phyloP scores from a whole-genome alignment of 805 yeast species.

The Candida glaebosa region DNA sequence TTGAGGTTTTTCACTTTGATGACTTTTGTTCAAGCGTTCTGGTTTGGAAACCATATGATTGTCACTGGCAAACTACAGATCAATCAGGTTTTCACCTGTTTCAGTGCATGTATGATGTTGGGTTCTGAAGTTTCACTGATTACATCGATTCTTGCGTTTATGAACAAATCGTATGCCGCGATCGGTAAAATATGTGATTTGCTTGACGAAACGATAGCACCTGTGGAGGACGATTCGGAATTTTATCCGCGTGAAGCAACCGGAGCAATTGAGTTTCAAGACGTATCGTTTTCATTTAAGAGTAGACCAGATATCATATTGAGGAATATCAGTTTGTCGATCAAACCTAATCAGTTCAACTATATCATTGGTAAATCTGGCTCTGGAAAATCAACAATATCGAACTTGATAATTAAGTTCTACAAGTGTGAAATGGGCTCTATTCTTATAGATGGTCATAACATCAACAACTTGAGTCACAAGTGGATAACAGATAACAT shows the following conservation, averaged over 20 bases:
- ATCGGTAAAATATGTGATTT: constrained; percentile 46
- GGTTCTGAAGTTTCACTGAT: constrained; percentile 57
- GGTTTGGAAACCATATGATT: constrained; percentile 81
- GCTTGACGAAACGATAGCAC: constrained; percentile 16
- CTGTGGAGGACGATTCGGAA: constrained; percentile 3
- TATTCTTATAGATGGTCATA: constrained; percentile 54
- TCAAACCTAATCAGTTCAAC: constrained; percentile 39
- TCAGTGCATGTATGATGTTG: constrained; percentile 75
- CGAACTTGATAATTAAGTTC: constrained; percentile 57
- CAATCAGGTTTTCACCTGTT: constrained; percentile 74
- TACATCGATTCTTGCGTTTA: constrained; percentile 52
- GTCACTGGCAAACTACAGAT: constrained; percentile 45
- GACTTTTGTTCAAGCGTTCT: constrained; percentile 88
- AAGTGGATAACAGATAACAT: constrained; percentile 60
- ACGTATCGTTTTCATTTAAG: constrained; percentile 65
- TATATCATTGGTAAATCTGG: constrained; percentile 88
- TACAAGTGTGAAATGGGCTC: constrained; percentile 53
- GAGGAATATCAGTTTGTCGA: constrained; percentile 38
- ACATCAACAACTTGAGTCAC: constrained; percentile 39
- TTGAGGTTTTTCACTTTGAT: constrained; percentile 56
- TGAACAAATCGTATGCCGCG: constrained; percentile 76
- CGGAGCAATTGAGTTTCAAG: constrained; percentile 53
- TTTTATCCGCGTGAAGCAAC: constrained; percentile 12
- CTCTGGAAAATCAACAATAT: constrained; percentile 85
- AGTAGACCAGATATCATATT: constrained; percentile 51